A percentile compares a stretch with the other conserved stretches of the same genome.
phyloP scores from a whole-genome alignment of 768 basidiomycete genomes.

The Leccinum pellstonianum region DNA sequence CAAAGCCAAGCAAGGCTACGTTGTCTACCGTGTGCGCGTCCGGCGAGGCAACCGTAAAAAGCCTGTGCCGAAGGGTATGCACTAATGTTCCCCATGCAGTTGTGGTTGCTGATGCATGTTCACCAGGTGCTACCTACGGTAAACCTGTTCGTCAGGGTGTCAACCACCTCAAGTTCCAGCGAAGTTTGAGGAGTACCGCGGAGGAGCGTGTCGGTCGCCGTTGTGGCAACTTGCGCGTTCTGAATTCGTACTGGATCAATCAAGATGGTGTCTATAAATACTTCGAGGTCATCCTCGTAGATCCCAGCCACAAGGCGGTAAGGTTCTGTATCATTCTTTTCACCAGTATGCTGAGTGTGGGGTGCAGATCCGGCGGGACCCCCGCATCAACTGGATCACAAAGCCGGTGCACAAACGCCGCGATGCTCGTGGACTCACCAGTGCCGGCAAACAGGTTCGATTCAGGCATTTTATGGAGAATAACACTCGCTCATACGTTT shows the following conservation, averaged over 20 bases:
- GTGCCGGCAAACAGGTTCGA: constrained; percentile 89
- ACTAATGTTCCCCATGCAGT: neutral
- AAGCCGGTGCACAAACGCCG: constrained; percentile 99
- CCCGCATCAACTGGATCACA: constrained; percentile 98
- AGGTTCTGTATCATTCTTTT: constrained; percentile 30
- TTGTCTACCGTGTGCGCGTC: constrained; percentile 96
- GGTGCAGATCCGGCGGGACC: constrained; percentile 83
- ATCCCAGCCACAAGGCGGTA: constrained; percentile 92
- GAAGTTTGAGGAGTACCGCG: constrained; percentile 87
- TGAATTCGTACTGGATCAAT: constrained; percentile 99
- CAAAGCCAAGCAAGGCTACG: constrained; percentile 99
- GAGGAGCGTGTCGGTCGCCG: constrained; percentile 98
- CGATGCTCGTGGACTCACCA: constrained; percentile 96
- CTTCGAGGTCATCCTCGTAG: constrained; percentile 98
- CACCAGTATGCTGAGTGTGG: constrained; percentile 12
- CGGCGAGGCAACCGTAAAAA: constrained; percentile 99
- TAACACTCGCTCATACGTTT: constrained; percentile 4
- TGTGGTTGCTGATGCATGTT: neutral
- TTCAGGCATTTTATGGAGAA: neutral
- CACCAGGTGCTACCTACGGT: constrained; percentile 90
- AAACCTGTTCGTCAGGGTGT: constrained; percentile 99
- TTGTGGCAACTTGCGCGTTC: constrained; percentile 93
- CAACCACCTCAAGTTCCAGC: constrained; percentile 98
- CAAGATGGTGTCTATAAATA: constrained; percentile 99
- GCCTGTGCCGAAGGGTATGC: constrained; percentile 91